A percentile compares a stretch with the other conserved stretches of the same genome.
Evolutionary conservation across 306 rosid species (phyloP).

Genomic region (Fragaria iinumae): DNA sequence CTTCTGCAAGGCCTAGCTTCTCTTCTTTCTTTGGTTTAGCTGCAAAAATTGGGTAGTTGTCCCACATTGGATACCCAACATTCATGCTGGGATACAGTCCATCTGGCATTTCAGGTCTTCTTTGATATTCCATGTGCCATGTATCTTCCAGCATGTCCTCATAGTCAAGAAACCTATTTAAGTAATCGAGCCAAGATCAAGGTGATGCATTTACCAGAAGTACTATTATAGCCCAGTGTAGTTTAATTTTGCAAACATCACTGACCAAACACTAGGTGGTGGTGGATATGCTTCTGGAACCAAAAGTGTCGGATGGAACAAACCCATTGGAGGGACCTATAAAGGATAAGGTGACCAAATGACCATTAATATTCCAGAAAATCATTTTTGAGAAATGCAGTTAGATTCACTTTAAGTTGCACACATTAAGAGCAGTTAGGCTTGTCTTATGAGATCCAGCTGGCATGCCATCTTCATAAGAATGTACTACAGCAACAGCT

Average conservation of each 20-base stretch:
- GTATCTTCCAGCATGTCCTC: conserved; percentile 97
- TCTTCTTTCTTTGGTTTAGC: conserved; percentile 88
- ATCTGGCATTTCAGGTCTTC: conserved; percentile 75
- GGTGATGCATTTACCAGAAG: not conserved
- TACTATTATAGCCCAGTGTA: conserved; percentile 5
- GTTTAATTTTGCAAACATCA: conserved; percentile 22
- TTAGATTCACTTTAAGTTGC: conserved; percentile 29
- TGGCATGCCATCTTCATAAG: conserved; percentile 70
- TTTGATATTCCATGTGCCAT: conserved; percentile 77
- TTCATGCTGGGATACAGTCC: conserved; percentile 60
- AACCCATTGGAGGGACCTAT: conserved; percentile 96
- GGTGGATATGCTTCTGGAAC: conserved; percentile 94
- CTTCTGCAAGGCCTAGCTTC: conserved; percentile 90
- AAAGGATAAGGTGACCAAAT: conserved; percentile 9
- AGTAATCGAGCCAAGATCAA: conserved; percentile 19
- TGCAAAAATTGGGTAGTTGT: conserved; percentile 67
- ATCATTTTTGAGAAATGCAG: conserved; percentile 15
- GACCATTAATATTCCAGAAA: conserved; percentile 13
- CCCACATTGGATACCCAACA: conserved; percentile 84
- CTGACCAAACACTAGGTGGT: conserved; percentile 91
- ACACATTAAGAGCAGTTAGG: conserved; percentile 79
- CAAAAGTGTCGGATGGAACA: conserved; percentile 84
- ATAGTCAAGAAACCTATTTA: conserved; percentile 68
- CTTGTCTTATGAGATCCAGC: conserved; percentile 84
- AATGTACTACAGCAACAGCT: conserved; percentile 70